Percentiles rank a stretch among this genome's conserved stretches.
Conservation (phyloP, 192 early-diverging fungal species). For the Allomyces arbusculus region DNA sequence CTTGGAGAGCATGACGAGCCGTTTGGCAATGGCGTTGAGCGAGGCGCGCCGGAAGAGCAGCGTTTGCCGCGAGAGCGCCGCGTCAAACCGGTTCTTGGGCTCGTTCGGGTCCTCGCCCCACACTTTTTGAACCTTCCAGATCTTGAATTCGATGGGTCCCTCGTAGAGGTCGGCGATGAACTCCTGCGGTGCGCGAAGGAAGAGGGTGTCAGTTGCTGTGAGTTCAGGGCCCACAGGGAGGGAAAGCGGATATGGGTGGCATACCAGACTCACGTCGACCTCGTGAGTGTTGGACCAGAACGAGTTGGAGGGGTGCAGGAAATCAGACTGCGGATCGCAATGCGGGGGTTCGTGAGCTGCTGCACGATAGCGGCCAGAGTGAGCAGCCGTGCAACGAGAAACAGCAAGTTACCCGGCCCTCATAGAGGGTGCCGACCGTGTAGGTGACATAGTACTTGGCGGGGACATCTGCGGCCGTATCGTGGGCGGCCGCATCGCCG, state of each 20-base stretch:
- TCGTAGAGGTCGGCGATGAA: neutral
- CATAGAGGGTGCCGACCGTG: neutral
- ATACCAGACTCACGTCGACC: neutral
- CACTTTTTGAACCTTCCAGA: neutral
- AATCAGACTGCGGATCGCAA: neutral
- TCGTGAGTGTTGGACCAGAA: neutral
- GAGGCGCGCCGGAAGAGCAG: neutral
- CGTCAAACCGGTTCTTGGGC: neutral
- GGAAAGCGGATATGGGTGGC: no score
- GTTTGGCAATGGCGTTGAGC: neutral
- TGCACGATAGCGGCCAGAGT: no score
- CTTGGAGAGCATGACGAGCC: neutral
- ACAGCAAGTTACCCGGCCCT: neutral
- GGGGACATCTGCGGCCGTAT: no score
- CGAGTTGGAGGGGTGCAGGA: neutral
- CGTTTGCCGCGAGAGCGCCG: neutral
- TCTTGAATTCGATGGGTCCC: neutral
- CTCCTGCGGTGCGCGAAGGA: neutral
- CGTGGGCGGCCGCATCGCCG: no score
- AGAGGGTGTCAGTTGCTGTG: no score
- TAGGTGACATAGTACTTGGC: neutral
- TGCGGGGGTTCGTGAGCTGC: no score
- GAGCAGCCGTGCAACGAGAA: no score
- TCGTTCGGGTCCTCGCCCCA: neutral
- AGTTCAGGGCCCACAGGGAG: no score